phyloP scores from a whole-genome alignment of 2,329 filamentous ascomycete species.

The Stagonosporopsis tanaceti region DNA sequence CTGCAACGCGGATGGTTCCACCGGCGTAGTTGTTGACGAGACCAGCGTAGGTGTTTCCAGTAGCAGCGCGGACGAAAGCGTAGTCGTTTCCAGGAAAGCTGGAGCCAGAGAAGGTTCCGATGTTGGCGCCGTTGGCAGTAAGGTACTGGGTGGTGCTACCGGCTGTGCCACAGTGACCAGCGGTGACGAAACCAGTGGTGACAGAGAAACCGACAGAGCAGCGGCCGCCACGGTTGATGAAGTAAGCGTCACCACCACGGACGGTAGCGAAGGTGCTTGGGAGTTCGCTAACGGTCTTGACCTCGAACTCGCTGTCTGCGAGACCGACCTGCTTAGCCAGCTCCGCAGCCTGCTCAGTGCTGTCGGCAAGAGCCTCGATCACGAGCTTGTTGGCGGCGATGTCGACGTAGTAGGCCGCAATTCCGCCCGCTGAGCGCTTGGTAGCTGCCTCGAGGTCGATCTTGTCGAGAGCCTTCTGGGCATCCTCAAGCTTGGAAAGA shows the following conservation, averaged over 20 bases:
- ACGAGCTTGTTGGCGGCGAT: constrained; percentile 53
- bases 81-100: constrained; percentile 54
- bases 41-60: constrained; percentile 42
- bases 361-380: constrained; percentile 49
- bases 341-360: constrained; percentile 46
- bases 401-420: constrained; percentile 53
- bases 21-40: constrained; percentile 47
- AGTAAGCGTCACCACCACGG: constrained; percentile 52
- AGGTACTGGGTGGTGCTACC: constrained; percentile 39
- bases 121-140: constrained; percentile 41
- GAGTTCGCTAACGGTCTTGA: constrained; percentile 44
- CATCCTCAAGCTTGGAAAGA: constrained; percentile 49
- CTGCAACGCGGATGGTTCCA: constrained; percentile 46
- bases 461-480: constrained; percentile 51
- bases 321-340: constrained; percentile 52
- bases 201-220: constrained; percentile 55
- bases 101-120: constrained; percentile 51
- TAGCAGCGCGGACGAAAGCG: constrained; percentile 48
- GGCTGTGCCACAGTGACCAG: constrained; percentile 51
- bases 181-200: constrained; percentile 53
- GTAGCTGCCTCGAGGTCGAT: constrained; percentile 42
- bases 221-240: constrained; percentile 43
- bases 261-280: constrained; percentile 49
- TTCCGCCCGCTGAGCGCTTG: constrained; percentile 33
- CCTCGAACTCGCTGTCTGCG: constrained; percentile 48